Evolutionary conservation across 495 filamentous ascomycete genomes (phyloP).

Genomic region (Penicillium canescens): DNA sequence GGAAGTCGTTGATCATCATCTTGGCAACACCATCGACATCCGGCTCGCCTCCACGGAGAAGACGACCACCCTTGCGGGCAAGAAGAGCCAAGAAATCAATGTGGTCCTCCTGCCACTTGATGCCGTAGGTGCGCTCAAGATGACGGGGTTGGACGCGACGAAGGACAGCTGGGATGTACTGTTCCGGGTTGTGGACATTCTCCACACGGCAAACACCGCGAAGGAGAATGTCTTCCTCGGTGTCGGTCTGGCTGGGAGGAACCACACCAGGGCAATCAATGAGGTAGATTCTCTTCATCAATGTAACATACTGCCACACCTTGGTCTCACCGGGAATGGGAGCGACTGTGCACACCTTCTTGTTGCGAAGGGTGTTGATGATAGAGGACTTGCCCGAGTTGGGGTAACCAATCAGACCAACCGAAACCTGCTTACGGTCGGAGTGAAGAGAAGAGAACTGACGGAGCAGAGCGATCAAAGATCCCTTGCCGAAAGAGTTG

Average conservation of each 20-base stretch:
- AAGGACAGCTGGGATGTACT: constrained; percentile 87
- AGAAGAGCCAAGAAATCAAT: constrained; percentile 84
- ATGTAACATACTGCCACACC: constrained; percentile 95
- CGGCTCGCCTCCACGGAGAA: constrained; percentile 87
- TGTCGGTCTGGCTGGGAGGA: constrained; percentile 79
- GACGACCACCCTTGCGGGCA: constrained; percentile 80
- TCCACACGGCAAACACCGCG: constrained; percentile 91
- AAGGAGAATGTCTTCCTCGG: constrained; percentile 84
- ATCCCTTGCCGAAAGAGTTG: constrained; percentile 88
- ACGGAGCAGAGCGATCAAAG: constrained; percentile 74
- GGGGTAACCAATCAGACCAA: constrained; percentile 85
- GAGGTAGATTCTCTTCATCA: constrained; percentile 96
- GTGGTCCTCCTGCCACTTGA: constrained; percentile 65
- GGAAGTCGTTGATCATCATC: constrained; percentile 93
- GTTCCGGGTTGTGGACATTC: constrained; percentile 91
- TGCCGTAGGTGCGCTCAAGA: constrained; percentile 88
- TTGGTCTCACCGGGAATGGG: constrained; percentile 93
- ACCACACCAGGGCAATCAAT: constrained; percentile 98
- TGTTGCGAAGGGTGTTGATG: constrained; percentile 89
- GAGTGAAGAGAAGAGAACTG: constrained; percentile 92
- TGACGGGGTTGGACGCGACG: constrained; percentile 79
- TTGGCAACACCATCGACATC: constrained; percentile 93
- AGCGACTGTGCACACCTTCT: constrained; percentile 92
- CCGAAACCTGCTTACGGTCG: constrained; percentile 87
- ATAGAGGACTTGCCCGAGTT: constrained; percentile 91